These are phyloP conservation scores for Xylaria curta DNA, from an alignment of 495 filamentous ascomycete genomes.

Conservation along the genomic window DNA sequence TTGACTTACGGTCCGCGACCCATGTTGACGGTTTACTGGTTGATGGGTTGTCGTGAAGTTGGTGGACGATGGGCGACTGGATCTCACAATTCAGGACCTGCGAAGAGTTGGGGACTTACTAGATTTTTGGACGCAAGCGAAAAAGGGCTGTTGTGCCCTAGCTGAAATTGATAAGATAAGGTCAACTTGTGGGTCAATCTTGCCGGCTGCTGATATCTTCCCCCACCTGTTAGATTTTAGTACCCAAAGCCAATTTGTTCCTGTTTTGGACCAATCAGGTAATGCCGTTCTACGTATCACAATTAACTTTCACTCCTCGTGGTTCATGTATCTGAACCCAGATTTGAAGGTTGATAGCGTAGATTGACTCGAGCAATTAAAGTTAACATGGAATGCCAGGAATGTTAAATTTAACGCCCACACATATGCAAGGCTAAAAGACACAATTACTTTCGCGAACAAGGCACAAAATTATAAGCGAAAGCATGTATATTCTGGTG, in stretches of 20 bases:
- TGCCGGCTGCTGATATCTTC: background rate
- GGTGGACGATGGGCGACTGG: conserved; percentile 26
- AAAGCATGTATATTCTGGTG: conserved; percentile 4
- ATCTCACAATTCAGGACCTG: conserved; percentile 27
- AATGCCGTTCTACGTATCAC: conserved; percentile 2
- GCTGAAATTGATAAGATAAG: conserved; percentile 29
- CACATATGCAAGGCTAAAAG: background rate
- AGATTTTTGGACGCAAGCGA: conserved; percentile 37
- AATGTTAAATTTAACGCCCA: too few species aligned
- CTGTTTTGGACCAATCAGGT: conserved; percentile 19
- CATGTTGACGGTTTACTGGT: conserved; percentile 49
- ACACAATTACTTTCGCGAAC: background rate
- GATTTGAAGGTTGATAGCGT: background rate
- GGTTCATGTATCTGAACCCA: background rate
- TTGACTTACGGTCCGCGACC: conserved; percentile 59
- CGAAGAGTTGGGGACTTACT: conserved; percentile 33
- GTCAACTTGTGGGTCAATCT: background rate
- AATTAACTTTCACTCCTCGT: background rate
- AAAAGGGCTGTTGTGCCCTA: conserved; percentile 42
- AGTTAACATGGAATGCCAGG: background rate
- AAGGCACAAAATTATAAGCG: background rate
- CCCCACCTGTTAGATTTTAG: background rate
- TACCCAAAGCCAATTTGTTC: background rate
- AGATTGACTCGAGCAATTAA: background rate
- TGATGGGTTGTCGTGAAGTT: conserved; percentile 32